Evolutionary conservation across 768 basidiomycete species (phyloP), one percentile per base, ranked within the genome.

Genomic region (Hebeloma cylindrosporum): DNA sequence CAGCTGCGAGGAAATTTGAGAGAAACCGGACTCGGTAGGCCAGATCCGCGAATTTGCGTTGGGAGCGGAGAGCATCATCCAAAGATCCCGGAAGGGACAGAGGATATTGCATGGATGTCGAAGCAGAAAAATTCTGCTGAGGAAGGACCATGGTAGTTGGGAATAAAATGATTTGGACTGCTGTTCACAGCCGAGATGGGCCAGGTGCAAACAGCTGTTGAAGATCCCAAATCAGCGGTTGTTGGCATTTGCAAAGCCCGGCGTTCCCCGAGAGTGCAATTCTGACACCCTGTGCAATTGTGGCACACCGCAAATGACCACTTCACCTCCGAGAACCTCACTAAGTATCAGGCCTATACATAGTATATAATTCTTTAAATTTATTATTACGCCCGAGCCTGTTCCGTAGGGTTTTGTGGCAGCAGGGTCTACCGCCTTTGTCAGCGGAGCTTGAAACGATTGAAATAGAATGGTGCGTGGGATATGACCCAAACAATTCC

Each of bases 201-300:
- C 48, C 38, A 58, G 52, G 51, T 47, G 51, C 52, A 56, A 58
- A 46, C 37, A 43, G 57, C 43, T 40, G 48, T 51, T 49, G 37
- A 51, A 48, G 50, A 56, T 60, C 51, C 57, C 51, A 59, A 58
- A 53, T 54, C 55, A 52, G 55, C 43, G 47, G 53, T 52, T 53
- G 52, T 58, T 57, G 55, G 52, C 47, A 59, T 51, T 58, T 49
- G 41, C 49, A 53, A 57, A 43, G 40, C 46, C 51, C 65, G 67
- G 67, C 62, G 67, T 62, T 48, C 61, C 43, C 66, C 66, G 67
- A 48, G 52, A 52, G 50, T 50, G 53, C 60, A 57, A 54, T 60
- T 59, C 57, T 52, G 58, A 57, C 50, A 52, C 41, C 33, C 47
- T 44, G 29, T 47, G 43, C 41, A 14, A 29, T 43, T 49, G 35